These are phyloP conservation scores for Lentinula guzmanii DNA, from an alignment of 768 basidiomycete species.

Conservation along the genomic window DNA sequence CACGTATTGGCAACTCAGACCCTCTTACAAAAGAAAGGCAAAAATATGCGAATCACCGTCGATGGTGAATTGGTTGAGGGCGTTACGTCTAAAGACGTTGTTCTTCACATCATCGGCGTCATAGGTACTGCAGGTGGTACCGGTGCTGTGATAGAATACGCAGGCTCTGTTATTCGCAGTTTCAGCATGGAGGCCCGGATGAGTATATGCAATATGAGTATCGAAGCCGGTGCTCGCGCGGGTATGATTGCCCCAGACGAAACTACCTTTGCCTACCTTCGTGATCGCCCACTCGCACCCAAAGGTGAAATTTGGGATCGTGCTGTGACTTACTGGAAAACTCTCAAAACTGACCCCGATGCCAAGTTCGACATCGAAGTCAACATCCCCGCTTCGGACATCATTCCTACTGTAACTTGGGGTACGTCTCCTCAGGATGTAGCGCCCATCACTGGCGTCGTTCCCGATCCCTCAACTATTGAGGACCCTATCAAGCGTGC, in stretches of 20 bases:
- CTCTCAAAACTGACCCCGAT: constrained; percentile 72
- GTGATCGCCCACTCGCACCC: constrained; percentile 74
- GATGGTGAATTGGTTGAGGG: constrained; percentile 78
- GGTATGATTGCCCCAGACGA: constrained; percentile 93
- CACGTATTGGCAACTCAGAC: constrained; percentile 93
- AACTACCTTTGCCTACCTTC: constrained; percentile 79
- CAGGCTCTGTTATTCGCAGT: constrained; percentile 79
- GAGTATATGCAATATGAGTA: constrained; percentile 94
- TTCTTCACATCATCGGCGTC: constrained; percentile 83
- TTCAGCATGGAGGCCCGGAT: constrained; percentile 90
- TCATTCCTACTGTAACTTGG: constrained; percentile 89
- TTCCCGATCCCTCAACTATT: constrained; percentile 71
- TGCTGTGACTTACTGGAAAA: constrained; percentile 82
- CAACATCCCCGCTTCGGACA: constrained; percentile 75
- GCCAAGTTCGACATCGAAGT: constrained; percentile 84
- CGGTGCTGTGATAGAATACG: constrained; percentile 87
- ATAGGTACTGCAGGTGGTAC: constrained; percentile 94
- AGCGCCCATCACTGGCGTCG: constrained; percentile 72
- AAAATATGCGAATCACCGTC: constrained; percentile 90
- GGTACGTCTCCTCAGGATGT: constrained; percentile 91
- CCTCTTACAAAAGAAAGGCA: constrained; percentile 78
- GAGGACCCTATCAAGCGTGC: constrained; percentile 58
- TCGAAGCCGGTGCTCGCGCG: constrained; percentile 88
- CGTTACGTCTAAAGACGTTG: constrained; percentile 85
- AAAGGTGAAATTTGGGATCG: constrained; percentile 82